These are phyloP conservation scores for Gynochthodes officinalis DNA, from an alignment of 257 asterid species.

Conservation along the genomic window DNA sequence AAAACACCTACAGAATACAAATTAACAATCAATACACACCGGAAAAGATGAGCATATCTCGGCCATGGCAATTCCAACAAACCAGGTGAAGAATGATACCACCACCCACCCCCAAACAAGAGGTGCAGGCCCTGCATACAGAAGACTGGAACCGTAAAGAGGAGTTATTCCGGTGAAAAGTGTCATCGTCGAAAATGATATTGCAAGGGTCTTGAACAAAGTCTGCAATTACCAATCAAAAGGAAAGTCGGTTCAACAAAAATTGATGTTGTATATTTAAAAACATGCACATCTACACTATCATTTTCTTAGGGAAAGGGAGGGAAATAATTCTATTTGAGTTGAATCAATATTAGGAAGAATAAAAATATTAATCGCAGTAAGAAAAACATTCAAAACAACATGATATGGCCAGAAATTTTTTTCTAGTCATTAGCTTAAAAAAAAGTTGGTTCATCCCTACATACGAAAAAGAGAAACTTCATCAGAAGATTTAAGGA, in stretches of 20 bases:
- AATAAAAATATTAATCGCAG: not conserved
- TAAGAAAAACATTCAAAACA: not conserved
- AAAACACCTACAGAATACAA: not conserved
- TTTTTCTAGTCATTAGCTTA: not conserved
- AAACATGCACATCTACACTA: not conserved
- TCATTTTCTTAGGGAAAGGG: no score
- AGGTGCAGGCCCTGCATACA: slow-evolving; percentile 38
- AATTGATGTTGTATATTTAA: not conserved
- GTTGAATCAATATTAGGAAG: not conserved
- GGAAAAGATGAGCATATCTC: slow-evolving; percentile 54
- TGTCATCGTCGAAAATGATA: slow-evolving; percentile 40
- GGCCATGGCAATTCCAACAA: slow-evolving; percentile 28
- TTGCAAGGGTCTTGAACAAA: slow-evolving; percentile 39
- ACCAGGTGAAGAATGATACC: slow-evolving; percentile 6
- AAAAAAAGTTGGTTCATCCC: not conserved
- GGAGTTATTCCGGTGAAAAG: slow-evolving; percentile 44
- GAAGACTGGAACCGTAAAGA: slow-evolving; percentile 35
- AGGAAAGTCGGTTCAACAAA: not conserved
- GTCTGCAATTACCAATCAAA: slow-evolving; percentile 21
- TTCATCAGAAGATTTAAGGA: not conserved
- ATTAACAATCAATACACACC: slow-evolving; percentile 15
- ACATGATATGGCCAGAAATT: not conserved
- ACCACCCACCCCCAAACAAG: slow-evolving; percentile 45
- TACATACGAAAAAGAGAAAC: not conserved
- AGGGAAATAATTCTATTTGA: no score